Evolutionary conservation across 2,329 filamentous ascomycete species (phyloP), one percentile per base, ranked within the genome.

Genomic region (Calonectria crousiana): DNA sequence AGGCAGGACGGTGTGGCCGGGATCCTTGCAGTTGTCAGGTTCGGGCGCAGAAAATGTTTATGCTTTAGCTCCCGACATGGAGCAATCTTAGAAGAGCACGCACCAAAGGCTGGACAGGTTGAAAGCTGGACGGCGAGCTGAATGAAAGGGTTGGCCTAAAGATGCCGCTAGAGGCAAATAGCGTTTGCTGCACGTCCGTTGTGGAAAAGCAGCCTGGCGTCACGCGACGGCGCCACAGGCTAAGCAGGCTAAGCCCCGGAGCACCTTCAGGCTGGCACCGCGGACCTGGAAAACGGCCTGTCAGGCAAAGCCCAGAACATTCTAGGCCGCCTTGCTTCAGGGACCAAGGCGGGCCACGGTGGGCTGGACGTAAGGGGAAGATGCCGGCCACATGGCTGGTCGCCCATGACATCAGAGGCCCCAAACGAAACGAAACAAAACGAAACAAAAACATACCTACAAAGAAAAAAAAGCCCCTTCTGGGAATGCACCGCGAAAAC

Each of bases 401-500:
- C 9, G 20, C 44, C 23, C 14, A 62, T 41, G 36, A 41, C 56
- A 62, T 62, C 56, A 62, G 56, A 62, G 36, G 56, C 16, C 34
- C 38, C 23, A 44, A n/a, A 44, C 41, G n/a, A 47, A 23, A 47
- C 9, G 18, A 47, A 47, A 47, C 44, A 23, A 47, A 47, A 47
- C 44, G 10, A 47, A 47, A 23, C 44, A 11, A 34, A 34, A 34
- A 34, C 32, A 34, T 9, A 34, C 6, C 8, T 2, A 34, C 32
- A 4, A 47, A n/a, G 1, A 34, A 28, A 62, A 23, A 41, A 26
- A 62, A 18, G 16, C 56, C 66, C 66, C 20, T 23, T 53, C 51
- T 44, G 26, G 66, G 66, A 68, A 68, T 68, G 66, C 49, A 68
- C 49, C 36, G 66, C 66, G 66, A 68, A 52, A 68, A 11, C 16